Percentiles rank a stretch among this genome's conserved stretches.
These are phyloP conservation scores for Pinus tabuliformis DNA, from an alignment of 75 land plant genomes.

Conservation along the genomic window DNA sequence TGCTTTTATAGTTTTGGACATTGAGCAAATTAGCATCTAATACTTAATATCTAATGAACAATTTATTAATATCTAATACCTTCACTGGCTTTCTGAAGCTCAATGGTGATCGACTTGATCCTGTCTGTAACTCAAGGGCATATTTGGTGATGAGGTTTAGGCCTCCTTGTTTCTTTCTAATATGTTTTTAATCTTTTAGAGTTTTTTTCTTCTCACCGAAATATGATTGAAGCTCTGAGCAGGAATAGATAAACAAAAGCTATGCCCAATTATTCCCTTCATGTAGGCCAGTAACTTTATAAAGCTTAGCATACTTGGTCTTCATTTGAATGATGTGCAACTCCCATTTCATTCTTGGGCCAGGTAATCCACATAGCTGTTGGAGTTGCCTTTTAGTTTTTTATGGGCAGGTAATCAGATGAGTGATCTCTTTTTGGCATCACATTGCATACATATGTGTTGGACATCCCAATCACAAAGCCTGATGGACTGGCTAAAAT, in stretches of 20 bases:
- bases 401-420: neutral
- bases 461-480: neutral
- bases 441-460: neutral
- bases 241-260: neutral
- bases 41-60: too few species aligned
- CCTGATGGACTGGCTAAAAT: too few species aligned
- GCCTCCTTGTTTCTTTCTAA: neutral
- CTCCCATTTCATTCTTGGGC: neutral
- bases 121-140: neutral
- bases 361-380: too few species aligned
- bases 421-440: neutral
- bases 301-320: neutral
- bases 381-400: neutral
- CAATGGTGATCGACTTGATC: neutral
- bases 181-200: neutral
- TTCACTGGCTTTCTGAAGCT: neutral
- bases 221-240: neutral
- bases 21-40: neutral
- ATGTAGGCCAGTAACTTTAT: neutral
- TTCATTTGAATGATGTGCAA: slow-evolving; percentile 1
- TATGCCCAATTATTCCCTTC: neutral
- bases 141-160: neutral
- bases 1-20: neutral
- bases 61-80: too few species aligned
- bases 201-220: neutral